Evolutionary conservation across 495 filamentous ascomycete species (phyloP).

Genomic region (Penicillium mononematosum): DNA sequence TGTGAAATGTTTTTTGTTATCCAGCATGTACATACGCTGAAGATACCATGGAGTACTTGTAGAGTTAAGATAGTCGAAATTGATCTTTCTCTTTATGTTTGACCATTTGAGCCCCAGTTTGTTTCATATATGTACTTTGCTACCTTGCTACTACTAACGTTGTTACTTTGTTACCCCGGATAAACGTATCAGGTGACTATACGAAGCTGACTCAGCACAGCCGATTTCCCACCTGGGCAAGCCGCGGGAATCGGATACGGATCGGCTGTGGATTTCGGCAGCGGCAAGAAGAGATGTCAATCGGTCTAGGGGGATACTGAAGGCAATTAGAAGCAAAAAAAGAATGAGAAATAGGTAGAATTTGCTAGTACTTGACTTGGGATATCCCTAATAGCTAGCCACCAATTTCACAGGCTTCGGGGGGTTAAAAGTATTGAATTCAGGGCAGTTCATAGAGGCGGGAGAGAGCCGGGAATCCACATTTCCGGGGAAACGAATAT

Average conservation of each 20-base stretch:
- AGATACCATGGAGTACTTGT: constrained; percentile 23
- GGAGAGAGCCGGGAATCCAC: constrained; percentile 15
- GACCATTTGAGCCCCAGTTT: not conserved
- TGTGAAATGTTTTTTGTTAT: constrained; percentile 10
- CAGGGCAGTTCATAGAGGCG: not conserved
- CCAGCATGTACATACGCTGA: constrained; percentile 22
- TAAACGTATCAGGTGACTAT: constrained; percentile 1
- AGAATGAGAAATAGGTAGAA: not conserved
- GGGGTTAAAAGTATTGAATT: not conserved
- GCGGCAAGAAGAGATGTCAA: not conserved
- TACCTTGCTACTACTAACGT: too few relatives aligned
- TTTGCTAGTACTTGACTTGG: not conserved
- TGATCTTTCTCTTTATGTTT: not conserved
- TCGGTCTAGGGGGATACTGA: not conserved
- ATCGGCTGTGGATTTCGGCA: constrained; percentile 16
- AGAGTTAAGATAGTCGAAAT: not conserved
- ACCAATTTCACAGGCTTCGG: not conserved
- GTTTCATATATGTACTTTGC: not conserved
- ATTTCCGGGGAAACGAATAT: constrained; percentile 18
- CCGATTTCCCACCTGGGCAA: not conserved
- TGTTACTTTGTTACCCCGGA: not conserved
- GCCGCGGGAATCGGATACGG: constrained; percentile 11
- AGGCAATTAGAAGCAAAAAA: constrained; percentile 2
- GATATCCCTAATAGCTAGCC: not conserved
- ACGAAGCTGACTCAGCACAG: not conserved